Evolutionary conservation across 176 grass and related monocot species (phyloP), one percentile per base, ranked within the genome.

Genomic region (Oryza meridionalis): DNA sequence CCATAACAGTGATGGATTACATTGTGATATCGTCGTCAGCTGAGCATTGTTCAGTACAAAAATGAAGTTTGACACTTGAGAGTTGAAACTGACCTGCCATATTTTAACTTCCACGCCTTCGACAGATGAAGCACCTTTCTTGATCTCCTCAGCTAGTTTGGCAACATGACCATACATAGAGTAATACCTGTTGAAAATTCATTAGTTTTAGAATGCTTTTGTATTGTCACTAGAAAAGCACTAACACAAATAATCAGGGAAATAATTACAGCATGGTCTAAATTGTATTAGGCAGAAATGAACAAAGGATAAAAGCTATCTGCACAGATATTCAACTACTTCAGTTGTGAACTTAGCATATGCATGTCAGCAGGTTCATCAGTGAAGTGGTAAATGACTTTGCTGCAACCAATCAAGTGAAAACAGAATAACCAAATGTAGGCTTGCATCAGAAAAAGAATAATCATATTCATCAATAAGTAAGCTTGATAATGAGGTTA

Each of bases 101-200:
- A 97, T 6, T 62, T 97, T 90, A 66, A 88, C 90, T 76, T 97
- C 90, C 42, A 94, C 88, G 2, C 90, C 95, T 90, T 91, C 82
- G 6, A 98, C 79, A 27, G 95, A 98, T 9, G 81, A 89, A 38
- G 85, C 95, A 1, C 92, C 95, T 81, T 84, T 93, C 77, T 95
- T 87, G 55, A 98, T 91, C 91, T 98, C 91, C 42, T 95, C 83
- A 67, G 95, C 95, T 71, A 95, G 86, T 72, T 91, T 93, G 50
- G 92, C 92, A 49, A 93, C 90, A 90, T 98, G 95, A 22, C 89
- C 92, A 82, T 91, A 98, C 73, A 91, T 95, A 38, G 91, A 93
- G 84, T 98, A 95, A 58, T 87, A 93, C 68, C 95, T 98, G 46
- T 75, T 69, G 46, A 76, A 86, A 69, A 61, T 75, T 51, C 0